A percentile compares a stretch with the other conserved stretches of the same genome.
These are phyloP conservation scores for Trametes gibbosa DNA, from an alignment of 768 basidiomycete genomes.

Conservation along the genomic window DNA sequence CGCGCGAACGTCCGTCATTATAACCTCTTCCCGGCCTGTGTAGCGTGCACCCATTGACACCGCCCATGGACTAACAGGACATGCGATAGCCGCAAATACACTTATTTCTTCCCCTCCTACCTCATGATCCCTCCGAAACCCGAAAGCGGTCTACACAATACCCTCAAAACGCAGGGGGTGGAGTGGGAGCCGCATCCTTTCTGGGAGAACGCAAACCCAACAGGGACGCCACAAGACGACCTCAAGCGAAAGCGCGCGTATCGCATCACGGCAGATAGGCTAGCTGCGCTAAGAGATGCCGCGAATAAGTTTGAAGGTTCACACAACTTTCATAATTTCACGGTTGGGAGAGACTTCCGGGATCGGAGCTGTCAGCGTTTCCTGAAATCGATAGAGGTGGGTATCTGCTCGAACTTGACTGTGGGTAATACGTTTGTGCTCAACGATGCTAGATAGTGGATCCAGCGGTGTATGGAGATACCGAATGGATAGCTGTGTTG, in stretches of 20 bases:
- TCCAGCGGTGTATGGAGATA: conserved; percentile 85
- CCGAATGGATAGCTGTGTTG: conserved; percentile 91
- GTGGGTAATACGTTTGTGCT: background rate
- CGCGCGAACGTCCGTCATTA: conserved; percentile 56
- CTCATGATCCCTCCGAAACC: conserved; percentile 89
- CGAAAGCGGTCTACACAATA: conserved; percentile 54
- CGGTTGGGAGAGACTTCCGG: conserved; percentile 79
- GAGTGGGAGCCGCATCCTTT: conserved; percentile 47
- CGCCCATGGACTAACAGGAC: conserved; percentile 44
- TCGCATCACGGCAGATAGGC: conserved; percentile 53
- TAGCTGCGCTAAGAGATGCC: conserved; percentile 54
- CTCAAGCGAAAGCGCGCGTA: conserved; percentile 67
- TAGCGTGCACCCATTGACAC: background rate
- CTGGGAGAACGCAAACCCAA: conserved; percentile 47
- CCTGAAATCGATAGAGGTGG: conserved; percentile 85
- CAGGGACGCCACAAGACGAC: conserved; percentile 52
- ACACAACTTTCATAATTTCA: conserved; percentile 98
- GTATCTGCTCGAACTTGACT: background rate
- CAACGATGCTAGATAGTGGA: conserved; percentile 57
- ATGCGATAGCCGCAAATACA: conserved; percentile 96
- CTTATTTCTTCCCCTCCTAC: conserved; percentile 95
- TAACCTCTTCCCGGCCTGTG: background rate
- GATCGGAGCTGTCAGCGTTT: conserved; percentile 82
- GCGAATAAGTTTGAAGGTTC: conserved; percentile 76
- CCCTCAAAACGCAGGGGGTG: conserved; percentile 36